phyloP scores from a whole-genome alignment of 495 filamentous ascomycete genomes.

The Monascus purpureus region DNA sequence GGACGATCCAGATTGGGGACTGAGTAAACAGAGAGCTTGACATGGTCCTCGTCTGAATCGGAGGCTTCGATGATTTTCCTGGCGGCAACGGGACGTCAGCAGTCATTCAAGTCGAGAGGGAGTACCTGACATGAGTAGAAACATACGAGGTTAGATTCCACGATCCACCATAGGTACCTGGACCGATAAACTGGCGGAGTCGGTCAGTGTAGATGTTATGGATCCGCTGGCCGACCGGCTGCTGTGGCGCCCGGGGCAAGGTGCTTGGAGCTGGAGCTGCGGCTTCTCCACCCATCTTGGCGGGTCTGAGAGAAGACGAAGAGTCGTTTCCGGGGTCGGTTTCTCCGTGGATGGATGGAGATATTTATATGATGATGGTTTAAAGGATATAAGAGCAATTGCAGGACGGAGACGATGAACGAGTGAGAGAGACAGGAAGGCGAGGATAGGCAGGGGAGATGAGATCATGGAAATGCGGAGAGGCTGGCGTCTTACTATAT shows the following conservation, averaged over 20 bases:
- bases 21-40: conserved; percentile 79
- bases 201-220: conserved; percentile 76
- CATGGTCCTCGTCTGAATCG: conserved; percentile 53
- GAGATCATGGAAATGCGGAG: too few species aligned
- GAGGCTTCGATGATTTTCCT: conserved; percentile 67
- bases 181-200: conserved; percentile 61
- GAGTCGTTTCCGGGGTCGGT: too few species aligned
- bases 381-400: not conserved
- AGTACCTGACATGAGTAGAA: too few species aligned
- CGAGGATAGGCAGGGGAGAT: too few species aligned
- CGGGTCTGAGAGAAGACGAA: too few species aligned
- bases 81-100: too few species aligned
- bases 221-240: conserved; percentile 72
- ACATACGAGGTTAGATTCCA: conserved; percentile 59
- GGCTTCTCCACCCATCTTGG: conserved; percentile 35
- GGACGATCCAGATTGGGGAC: conserved; percentile 67
- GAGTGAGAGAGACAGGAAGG: too few species aligned
- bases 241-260: conserved; percentile 43
- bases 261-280: conserved; percentile 24
- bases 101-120: too few species aligned
- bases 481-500: too few species aligned
- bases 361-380: not conserved
- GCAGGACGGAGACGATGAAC: too few species aligned
- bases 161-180: conserved; percentile 69
- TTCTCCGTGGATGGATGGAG: conserved; percentile 1